Evolutionary conservation across 2,329 filamentous ascomycete species (phyloP).

Genomic region (Alternaria gansuensis): DNA sequence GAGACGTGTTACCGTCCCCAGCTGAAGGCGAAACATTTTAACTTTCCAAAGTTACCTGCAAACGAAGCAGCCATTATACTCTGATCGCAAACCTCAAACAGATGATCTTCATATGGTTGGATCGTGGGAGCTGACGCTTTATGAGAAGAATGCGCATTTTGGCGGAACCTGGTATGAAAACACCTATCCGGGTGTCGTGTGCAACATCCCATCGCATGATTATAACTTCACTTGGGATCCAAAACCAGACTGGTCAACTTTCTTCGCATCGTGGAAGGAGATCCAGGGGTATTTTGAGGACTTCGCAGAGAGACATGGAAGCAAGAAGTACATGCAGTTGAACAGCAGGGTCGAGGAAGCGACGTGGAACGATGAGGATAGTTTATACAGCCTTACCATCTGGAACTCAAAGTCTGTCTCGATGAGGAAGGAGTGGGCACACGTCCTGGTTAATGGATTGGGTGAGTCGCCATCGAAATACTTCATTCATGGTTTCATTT

Average conservation of each 20-base stretch:
- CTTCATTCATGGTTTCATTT: constrained; percentile 47
- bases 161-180: constrained; percentile 50
- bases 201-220: constrained; percentile 59
- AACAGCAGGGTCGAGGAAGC: constrained; percentile 57
- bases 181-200: constrained; percentile 47
- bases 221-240: constrained; percentile 70
- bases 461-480: constrained; percentile 36
- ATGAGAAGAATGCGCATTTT: constrained; percentile 45
- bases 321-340: constrained; percentile 59
- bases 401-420: constrained; percentile 47
- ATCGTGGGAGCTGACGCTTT: constrained; percentile 44
- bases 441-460: constrained; percentile 57
- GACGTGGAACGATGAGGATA: constrained; percentile 55
- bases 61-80: constrained; percentile 35
- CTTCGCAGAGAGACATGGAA: constrained; percentile 66
- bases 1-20: constrained; percentile 39
- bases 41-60: constrained; percentile 39
- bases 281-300: constrained; percentile 61
- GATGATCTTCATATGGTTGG: no score
- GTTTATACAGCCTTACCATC: constrained; percentile 53
- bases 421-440: constrained; percentile 47
- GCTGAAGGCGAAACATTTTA: constrained; percentile 41
- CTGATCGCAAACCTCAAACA: no score
- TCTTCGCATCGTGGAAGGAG: constrained; percentile 60
- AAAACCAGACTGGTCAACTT: constrained; percentile 65